phyloP scores from a whole-genome alignment of 208 protist genomes.

The Wallacemonas sp. region DNA sequence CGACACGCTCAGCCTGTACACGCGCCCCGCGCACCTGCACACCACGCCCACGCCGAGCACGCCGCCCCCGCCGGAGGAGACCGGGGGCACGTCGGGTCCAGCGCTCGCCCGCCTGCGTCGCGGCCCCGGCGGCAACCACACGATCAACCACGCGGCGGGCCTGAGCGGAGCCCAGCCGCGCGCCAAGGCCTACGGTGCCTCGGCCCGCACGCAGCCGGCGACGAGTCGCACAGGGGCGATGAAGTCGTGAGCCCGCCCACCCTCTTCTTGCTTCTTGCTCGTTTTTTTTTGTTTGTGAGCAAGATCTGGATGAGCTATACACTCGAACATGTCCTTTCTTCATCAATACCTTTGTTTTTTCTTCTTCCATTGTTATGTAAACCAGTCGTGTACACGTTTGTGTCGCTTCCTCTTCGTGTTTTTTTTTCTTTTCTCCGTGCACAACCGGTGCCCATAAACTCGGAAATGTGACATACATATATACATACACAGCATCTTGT shows the following conservation, averaged over 20 bases:
- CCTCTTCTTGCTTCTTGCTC: neutral
- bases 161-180: neutral
- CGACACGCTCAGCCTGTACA: constrained; percentile 1
- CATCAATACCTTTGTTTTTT: too few relatives aligned
- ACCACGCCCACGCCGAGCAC: neutral
- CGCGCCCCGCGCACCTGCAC: constrained; percentile 13
- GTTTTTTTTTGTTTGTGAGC: constrained; percentile 19
- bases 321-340: too few relatives aligned
- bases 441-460: too few relatives aligned
- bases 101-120: neutral
- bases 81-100: neutral
- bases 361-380: too few relatives aligned
- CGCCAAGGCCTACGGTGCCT: neutral
- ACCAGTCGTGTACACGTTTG: too few relatives aligned
- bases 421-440: too few relatives aligned
- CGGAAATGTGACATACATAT: too few relatives aligned
- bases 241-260: neutral
- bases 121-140: constrained; percentile 15
- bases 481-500: too few relatives aligned
- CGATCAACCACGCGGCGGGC: neutral
- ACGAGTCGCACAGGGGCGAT: neutral
- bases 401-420: too few relatives aligned
- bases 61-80: neutral
- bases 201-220: neutral
- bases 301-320: constrained; percentile 8